Percentiles rank a stretch among this genome's conserved stretches.
Conservation (phyloP, 805 yeast genomes). For the Candida awuae region DNA sequence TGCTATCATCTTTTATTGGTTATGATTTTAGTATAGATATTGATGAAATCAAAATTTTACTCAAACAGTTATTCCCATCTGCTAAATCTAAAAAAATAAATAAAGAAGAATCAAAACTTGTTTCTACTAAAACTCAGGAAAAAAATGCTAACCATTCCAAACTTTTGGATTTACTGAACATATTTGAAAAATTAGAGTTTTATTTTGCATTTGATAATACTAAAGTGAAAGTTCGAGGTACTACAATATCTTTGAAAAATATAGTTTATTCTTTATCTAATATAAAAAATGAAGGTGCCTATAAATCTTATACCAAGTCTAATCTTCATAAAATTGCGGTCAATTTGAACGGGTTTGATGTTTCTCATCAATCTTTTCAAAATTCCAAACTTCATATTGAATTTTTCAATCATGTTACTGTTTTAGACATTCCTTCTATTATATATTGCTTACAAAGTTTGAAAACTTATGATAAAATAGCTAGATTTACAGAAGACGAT, state of each 20-base stretch:
- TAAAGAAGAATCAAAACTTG: neutral
- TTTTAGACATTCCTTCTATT: slow-evolving; percentile 9
- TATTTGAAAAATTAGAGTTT: slow-evolving; percentile 6
- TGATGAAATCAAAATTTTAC: slow-evolving; percentile 2
- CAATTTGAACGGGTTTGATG: slow-evolving; percentile 10
- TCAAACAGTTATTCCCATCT: neutral
- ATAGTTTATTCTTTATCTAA: slow-evolving; percentile 8
- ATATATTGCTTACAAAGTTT: slow-evolving; percentile 7
- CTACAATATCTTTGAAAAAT: slow-evolving; percentile 8
- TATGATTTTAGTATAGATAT: slow-evolving; percentile 7
- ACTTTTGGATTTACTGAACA: neutral
- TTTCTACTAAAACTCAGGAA: neutral
- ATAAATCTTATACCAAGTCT: slow-evolving; percentile 2
- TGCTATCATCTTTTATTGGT: slow-evolving; percentile 6
- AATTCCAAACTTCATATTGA: slow-evolving; percentile 9
- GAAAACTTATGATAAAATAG: slow-evolving; percentile 11
- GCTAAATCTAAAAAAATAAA: neutral
- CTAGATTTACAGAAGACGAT: slow-evolving; percentile 10
- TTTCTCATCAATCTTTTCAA: slow-evolving; percentile 1
- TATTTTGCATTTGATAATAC: slow-evolving; percentile 14
- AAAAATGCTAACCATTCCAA: neutral
- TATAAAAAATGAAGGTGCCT: slow-evolving; percentile 7
- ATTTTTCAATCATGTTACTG: slow-evolving; percentile 13
- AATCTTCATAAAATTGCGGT: slow-evolving; percentile 11
- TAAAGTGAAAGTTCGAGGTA: neutral